Evolutionary conservation across 2,329 filamentous ascomycete species (phyloP).

Genomic region (Sporothrix sp.): DNA sequence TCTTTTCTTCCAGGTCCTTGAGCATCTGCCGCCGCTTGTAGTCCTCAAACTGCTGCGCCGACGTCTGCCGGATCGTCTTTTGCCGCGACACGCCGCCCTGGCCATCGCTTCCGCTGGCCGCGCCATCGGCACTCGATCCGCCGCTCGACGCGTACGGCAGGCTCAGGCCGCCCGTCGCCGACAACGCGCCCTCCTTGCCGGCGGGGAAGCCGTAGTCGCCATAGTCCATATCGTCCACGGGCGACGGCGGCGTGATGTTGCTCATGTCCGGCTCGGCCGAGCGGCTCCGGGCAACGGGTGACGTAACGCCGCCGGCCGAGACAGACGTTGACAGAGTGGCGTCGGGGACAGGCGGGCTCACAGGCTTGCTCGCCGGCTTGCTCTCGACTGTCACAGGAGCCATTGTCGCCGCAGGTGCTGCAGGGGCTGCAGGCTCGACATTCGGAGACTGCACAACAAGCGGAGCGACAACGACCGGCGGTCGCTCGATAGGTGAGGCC

Average conservation of each 20-base stretch:
- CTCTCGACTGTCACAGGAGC: not conserved
- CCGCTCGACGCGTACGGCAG: not conserved
- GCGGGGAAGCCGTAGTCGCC: constrained; percentile 19
- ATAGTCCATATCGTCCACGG: constrained; percentile 33
- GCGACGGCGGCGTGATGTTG: constrained; percentile 20
- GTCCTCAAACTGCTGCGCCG: constrained; percentile 31
- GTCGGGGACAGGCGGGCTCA: not conserved
- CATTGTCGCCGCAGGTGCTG: not conserved
- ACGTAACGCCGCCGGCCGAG: not conserved
- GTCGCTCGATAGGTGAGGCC: not conserved
- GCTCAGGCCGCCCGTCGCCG: constrained; percentile 12
- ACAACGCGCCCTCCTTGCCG: constrained; percentile 6
- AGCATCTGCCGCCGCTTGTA: constrained; percentile 36
- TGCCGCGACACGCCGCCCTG: constrained; percentile 18
- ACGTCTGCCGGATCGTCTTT: constrained; percentile 22
- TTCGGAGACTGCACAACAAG: not conserved
- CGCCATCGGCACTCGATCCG: constrained; percentile 6
- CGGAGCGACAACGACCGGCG: not conserved
- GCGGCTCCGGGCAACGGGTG: not conserved
- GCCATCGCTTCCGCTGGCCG: constrained; percentile 4
- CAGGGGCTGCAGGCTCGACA: not conserved
- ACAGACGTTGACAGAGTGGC: not conserved
- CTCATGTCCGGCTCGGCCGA: not conserved
- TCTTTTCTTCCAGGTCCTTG: constrained; percentile 44
- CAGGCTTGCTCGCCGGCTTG: not conserved